A percentile compares a stretch with the other conserved stretches of the same genome.
Conservation (phyloP, 164 flowering plant genomes). For the Macadamia integrifolia region DNA sequence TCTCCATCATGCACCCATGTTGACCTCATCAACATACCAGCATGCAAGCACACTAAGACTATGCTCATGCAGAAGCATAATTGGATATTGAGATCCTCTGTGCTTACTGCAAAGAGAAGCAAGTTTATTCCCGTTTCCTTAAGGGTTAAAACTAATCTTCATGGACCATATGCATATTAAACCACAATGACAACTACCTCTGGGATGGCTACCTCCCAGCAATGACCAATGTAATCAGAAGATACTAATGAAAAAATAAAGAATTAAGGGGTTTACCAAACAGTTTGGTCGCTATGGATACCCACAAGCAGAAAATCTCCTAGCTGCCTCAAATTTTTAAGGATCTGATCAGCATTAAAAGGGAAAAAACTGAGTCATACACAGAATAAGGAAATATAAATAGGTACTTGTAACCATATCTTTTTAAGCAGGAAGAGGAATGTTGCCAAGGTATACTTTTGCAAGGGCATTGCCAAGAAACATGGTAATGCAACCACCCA, state of each 20-base stretch:
- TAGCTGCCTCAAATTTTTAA: slow-evolving; percentile 55
- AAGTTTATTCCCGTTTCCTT: background rate
- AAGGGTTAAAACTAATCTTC: background rate
- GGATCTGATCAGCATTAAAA: slow-evolving; percentile 34
- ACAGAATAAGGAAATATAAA: background rate
- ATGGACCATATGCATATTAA: background rate
- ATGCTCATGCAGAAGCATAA: slow-evolving; percentile 77
- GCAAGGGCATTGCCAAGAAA: too few relatives aligned
- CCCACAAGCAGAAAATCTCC: slow-evolving; percentile 88
- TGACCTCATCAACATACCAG: slow-evolving; percentile 83
- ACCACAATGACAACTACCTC: background rate
- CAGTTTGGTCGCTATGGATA: slow-evolving; percentile 54
- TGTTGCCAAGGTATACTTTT: too few relatives aligned
- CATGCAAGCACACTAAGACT: slow-evolving; percentile 81
- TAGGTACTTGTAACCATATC: background rate
- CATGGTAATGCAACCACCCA: too few relatives aligned
- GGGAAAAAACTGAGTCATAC: slow-evolving; percentile 2
- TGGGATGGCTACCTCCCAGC: background rate
- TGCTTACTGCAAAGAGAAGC: slow-evolving; percentile 45
- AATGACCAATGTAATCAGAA: background rate
- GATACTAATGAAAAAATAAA: background rate
- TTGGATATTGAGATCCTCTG: slow-evolving; percentile 52
- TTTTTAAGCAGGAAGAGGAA: background rate
- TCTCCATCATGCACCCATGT: slow-evolving; percentile 81
- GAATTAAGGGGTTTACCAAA: slow-evolving; percentile 36